Base-by-base conservation (phyloP, 768 basidiomycete species). In the Piloderma croceum region DNA sequence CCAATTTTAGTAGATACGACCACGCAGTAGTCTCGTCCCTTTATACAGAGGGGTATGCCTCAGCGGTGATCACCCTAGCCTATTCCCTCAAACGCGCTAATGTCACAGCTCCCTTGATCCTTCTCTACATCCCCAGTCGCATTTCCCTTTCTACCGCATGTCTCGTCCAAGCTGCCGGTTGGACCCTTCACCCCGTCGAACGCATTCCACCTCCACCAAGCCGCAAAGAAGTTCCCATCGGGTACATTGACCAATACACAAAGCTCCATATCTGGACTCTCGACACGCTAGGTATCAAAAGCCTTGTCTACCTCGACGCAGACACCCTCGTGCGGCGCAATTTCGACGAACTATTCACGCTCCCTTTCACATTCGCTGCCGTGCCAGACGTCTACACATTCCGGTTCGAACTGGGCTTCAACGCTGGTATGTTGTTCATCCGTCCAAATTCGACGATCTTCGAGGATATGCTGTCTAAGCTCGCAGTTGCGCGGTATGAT, bases 311-410 rank as follows among this genome's bases (percentile, higher is more conserved):
- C 46, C 39, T 66, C 32, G 63, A 63, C 46, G 58, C 59, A 22
- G 64, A 65, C 51, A n/a, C n/a, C n/a, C n/a, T n/a, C n/a, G n/a
- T n/a, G n/a, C n/a, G n/a, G n/a, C n/a, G n/a, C n/a, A n/a, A n/a
- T n/a, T n/a, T n/a, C n/a, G n/a, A n/a, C n/a, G n/a, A n/a, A n/a
- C n/a, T 56, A 31, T 58, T 55, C 50, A 43, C 59, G 7, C 45
- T 66, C 4, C 68, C 69, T 7, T 69, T 61, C 58, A 47, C 47
- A n/a, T 64, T 72, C 44, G 69, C 55, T 18, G 70, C 70, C 4
- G 68, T 62, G 4, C 65, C 67, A 2, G 69, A 71, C 40, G 58
- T 70, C 6, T 65, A 57, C 39, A n/a, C n/a, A n/a, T n/a, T n/a
- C n/a, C 31, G 46, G 23, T 70, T 67, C 52, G 51, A 52, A 9